These are phyloP conservation scores for Flaveria ramosissima DNA, from an alignment of 129 eudicot genomes.

Conservation along the genomic window DNA sequence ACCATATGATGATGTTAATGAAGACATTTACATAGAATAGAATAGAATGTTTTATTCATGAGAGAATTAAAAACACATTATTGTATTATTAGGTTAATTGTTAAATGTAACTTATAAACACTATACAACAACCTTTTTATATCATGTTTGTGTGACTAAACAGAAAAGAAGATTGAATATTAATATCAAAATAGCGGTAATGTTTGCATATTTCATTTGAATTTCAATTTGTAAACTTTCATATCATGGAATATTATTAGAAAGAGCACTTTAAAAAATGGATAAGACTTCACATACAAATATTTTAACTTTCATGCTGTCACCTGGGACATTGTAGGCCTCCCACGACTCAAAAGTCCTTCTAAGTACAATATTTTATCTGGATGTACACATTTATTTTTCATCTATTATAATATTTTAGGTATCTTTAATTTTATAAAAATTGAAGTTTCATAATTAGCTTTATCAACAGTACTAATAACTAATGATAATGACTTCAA, in stretches of 20 bases:
- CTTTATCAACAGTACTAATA: too few relatives aligned
- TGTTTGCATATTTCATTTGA: slow-evolving; percentile 14
- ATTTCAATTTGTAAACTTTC: slow-evolving; percentile 1
- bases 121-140: background rate
- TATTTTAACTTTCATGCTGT: slow-evolving; percentile 29
- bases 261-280: slow-evolving; percentile 18
- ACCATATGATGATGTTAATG: too few relatives aligned
- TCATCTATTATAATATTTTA: background rate
- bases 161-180: background rate
- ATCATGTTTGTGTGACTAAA: slow-evolving; percentile 10
- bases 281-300: slow-evolving; percentile 18
- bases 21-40: too few relatives aligned
- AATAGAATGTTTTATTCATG: background rate
- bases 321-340: slow-evolving; percentile 7
- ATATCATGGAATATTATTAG: background rate
- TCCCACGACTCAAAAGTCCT: background rate
- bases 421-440: too few relatives aligned
- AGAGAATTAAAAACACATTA: background rate
- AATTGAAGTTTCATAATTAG: too few relatives aligned
- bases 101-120: background rate
- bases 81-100: background rate
- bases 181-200: slow-evolving; percentile 35
- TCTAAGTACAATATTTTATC: background rate
- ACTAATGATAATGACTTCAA: too few relatives aligned
- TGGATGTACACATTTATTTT: background rate